Conservation (phyloP, 768 basidiomycete species). For the Cystofilobasidium bisporidii region DNA sequence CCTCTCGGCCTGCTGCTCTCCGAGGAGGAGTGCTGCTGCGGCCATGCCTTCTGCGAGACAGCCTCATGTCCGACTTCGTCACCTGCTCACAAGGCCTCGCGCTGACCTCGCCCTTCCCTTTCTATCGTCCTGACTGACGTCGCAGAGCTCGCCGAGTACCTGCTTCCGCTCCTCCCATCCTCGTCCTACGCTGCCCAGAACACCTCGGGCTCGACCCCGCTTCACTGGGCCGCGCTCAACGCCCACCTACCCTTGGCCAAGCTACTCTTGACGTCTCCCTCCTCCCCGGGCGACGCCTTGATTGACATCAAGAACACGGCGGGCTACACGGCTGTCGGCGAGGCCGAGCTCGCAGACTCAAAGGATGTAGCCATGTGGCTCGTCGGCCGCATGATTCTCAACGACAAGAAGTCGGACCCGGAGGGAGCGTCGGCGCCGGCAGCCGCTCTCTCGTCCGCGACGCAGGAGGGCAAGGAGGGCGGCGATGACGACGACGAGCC, state of each 20-base stretch:
- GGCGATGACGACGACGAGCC: slow-evolving; percentile 26
- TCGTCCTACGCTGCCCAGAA: slow-evolving; percentile 57
- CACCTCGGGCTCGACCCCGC: slow-evolving; percentile 62
- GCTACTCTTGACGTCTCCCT: slow-evolving; percentile 30
- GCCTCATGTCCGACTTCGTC: too few relatives aligned
- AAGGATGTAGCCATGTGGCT: slow-evolving; percentile 77
- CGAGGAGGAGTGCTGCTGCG: neutral
- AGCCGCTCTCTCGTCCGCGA: neutral
- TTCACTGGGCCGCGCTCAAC: slow-evolving; percentile 89
- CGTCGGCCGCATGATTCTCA: slow-evolving; percentile 66
- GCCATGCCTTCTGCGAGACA: neutral
- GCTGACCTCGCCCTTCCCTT: neutral
- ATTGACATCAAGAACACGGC: slow-evolving; percentile 68
- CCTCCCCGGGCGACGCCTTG: slow-evolving; percentile 55
- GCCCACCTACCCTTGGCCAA: slow-evolving; percentile 50
- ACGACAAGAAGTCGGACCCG: slow-evolving; percentile 21
- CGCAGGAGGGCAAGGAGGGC: slow-evolving; percentile 22
- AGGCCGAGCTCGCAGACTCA: slow-evolving; percentile 70
- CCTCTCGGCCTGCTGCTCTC: neutral
- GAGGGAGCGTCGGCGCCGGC: slow-evolving; percentile 39
- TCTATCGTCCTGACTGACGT: slow-evolving; percentile 34
- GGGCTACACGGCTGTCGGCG: slow-evolving; percentile 66
- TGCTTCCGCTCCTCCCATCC: slow-evolving; percentile 53
- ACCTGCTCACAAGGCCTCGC: neutral
- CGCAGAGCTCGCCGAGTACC: slow-evolving; percentile 63